Evolutionary conservation across 2,329 filamentous ascomycete species (phyloP).

Genomic region (Stachybotrys echinatus): DNA sequence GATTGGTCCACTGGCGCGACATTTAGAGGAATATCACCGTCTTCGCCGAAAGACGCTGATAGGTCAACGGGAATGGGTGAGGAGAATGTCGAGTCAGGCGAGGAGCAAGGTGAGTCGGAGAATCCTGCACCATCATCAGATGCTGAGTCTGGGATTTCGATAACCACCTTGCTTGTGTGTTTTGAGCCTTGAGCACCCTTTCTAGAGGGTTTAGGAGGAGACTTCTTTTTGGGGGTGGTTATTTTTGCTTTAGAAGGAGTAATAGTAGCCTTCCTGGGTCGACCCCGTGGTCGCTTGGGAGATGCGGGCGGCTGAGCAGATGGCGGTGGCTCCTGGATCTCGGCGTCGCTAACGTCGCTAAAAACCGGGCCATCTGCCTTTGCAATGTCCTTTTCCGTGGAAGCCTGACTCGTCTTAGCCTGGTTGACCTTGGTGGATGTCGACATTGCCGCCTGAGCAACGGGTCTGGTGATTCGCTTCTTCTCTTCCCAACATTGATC

Average conservation of each 20-base stretch:
- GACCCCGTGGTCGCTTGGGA: slow-evolving; percentile 32
- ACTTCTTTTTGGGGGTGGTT: slow-evolving; percentile 8
- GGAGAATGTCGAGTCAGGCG: slow-evolving; percentile 34
- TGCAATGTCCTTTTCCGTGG: slow-evolving; percentile 9
- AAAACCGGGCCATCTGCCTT: slow-evolving; percentile 17
- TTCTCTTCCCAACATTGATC: slow-evolving; percentile 67
- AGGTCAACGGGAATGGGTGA: slow-evolving; percentile 37
- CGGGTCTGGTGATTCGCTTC: slow-evolving; percentile 19
- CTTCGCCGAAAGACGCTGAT: slow-evolving; percentile 37
- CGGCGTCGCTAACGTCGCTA: slow-evolving; percentile 10
- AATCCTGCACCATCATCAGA: slow-evolving; percentile 26
- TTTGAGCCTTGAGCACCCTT: not conserved
- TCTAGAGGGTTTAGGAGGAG: slow-evolving; percentile 7
- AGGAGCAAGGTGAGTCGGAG: slow-evolving; percentile 26
- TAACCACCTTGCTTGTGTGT: slow-evolving; percentile 5
- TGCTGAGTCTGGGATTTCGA: slow-evolving; percentile 51
- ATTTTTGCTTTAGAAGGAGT: slow-evolving; percentile 8
- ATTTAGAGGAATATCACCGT: slow-evolving; percentile 37
- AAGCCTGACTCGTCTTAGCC: slow-evolving; percentile 1
- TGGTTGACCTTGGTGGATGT: slow-evolving; percentile 10
- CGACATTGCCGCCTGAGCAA: slow-evolving; percentile 10
- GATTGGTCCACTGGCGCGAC: slow-evolving; percentile 30
- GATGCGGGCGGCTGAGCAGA: slow-evolving; percentile 25
- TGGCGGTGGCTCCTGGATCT: slow-evolving; percentile 27
- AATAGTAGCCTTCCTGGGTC: slow-evolving; percentile 30